A percentile compares a stretch with the other conserved stretches of the same genome.
Evolutionary conservation across 352 stramenopile genomes (phyloP).

Genomic region (Globisporangium cederbergense): DNA sequence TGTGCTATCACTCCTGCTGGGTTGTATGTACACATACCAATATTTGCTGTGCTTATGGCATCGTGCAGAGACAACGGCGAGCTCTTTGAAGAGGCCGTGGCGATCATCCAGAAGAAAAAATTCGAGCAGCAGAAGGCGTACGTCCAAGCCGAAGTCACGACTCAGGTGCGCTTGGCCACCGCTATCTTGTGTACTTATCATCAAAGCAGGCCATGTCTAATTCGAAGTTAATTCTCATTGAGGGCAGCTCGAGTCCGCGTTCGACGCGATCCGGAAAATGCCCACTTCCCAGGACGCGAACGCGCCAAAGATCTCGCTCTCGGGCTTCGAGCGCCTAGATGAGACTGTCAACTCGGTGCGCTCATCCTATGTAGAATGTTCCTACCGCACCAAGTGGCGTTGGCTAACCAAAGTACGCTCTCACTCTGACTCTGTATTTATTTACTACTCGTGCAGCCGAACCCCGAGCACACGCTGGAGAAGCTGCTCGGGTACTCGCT

Average conservation of each 20-base stretch:
- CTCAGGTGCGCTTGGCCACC: conserved; percentile 34
- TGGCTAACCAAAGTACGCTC: neutral
- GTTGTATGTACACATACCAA: neutral
- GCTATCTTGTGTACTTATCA: neutral
- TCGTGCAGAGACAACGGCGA: conserved; percentile 52
- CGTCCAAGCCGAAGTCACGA: conserved; percentile 55
- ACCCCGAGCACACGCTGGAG: conserved; percentile 40
- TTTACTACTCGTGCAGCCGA: conserved; percentile 17
- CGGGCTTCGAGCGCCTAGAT: conserved; percentile 47
- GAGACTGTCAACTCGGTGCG: conserved; percentile 17
- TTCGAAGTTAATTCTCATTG: neutral
- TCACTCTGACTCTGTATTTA: conserved; percentile 7
- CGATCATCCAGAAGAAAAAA: conserved; percentile 64
- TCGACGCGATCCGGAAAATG: conserved; percentile 62
- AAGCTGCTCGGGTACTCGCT: conserved; percentile 70
- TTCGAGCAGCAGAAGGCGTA: conserved; percentile 81
- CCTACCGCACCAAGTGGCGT: too few species aligned
- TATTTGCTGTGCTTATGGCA: neutral
- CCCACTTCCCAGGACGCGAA: conserved; percentile 31
- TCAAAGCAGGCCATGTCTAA: neutral
- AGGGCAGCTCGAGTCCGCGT: conserved; percentile 39
- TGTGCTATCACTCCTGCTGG: neutral
- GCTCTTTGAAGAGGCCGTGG: conserved; percentile 75
- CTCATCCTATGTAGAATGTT: neutral
- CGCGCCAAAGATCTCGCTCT: conserved; percentile 52